Evolutionary conservation across 2,329 filamentous ascomycete genomes (phyloP).

Genomic region (Botrytis fabae): DNA sequence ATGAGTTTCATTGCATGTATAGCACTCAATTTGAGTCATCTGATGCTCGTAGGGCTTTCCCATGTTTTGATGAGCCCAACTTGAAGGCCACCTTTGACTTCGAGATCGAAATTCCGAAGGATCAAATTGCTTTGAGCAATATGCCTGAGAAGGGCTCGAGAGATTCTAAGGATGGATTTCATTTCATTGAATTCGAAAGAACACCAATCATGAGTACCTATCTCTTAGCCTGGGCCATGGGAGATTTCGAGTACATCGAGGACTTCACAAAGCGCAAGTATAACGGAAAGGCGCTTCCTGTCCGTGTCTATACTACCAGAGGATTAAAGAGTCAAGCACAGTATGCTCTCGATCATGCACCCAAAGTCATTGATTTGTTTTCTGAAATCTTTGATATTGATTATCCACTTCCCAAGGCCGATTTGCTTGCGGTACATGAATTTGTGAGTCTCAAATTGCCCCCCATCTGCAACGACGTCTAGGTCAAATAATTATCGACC

Average conservation of each 20-base stretch:
- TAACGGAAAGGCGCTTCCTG: slow-evolving; percentile 85
- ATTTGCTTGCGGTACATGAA: slow-evolving; percentile 88
- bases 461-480: not conserved
- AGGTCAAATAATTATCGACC: not conserved
- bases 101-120: slow-evolving; percentile 84
- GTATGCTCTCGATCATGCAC: slow-evolving; percentile 87
- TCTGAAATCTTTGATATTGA: slow-evolving; percentile 93
- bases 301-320: slow-evolving; percentile 91
- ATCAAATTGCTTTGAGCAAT: slow-evolving; percentile 88
- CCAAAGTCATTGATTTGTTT: slow-evolving; percentile 93
- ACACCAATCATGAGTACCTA: slow-evolving; percentile 88
- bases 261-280: slow-evolving; percentile 87
- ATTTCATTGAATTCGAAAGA: slow-evolving; percentile 75
- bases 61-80: slow-evolving; percentile 97
- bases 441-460: slow-evolving; percentile 59
- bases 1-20: slow-evolving; percentile 71
- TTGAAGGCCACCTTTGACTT: slow-evolving; percentile 96
- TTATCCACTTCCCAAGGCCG: slow-evolving; percentile 89
- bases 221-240: slow-evolving; percentile 89
- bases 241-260: slow-evolving; percentile 96
- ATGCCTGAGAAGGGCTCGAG: slow-evolving; percentile 82
- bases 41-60: slow-evolving; percentile 91
- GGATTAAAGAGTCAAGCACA: slow-evolving; percentile 91
- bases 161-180: slow-evolving; percentile 62
- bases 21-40: slow-evolving; percentile 98